A percentile compares a stretch with the other conserved stretches of the same genome.
Evolutionary conservation across 2,329 filamentous ascomycete species (phyloP).

Genomic region (Alternaria brassicae): DNA sequence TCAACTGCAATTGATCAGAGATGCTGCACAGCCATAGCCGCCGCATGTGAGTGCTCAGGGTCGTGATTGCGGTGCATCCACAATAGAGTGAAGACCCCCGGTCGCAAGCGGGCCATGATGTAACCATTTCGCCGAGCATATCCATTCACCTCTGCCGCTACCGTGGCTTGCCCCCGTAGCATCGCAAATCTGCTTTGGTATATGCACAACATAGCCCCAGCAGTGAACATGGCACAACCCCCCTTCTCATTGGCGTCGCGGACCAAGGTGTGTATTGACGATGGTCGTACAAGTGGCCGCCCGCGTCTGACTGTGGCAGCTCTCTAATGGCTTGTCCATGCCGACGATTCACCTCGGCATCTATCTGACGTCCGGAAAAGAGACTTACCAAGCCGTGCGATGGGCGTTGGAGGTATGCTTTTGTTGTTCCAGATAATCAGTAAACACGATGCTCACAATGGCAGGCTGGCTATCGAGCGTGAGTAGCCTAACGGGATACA

Average conservation of each 20-base stretch:
- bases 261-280: slow-evolving; percentile 42
- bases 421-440: slow-evolving; percentile 21
- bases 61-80: slow-evolving; percentile 13
- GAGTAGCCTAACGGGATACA: slow-evolving; percentile 31
- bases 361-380: slow-evolving; percentile 71
- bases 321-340: slow-evolving; percentile 69
- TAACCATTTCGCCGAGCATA: slow-evolving; percentile 37
- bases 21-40: slow-evolving; percentile 19
- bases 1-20: slow-evolving; percentile 20
- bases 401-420: slow-evolving; percentile 62
- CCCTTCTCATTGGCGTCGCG: slow-evolving; percentile 54
- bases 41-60: neutral
- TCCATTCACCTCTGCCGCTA: slow-evolving; percentile 27
- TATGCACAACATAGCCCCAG: slow-evolving; percentile 19
- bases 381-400: slow-evolving; percentile 65
- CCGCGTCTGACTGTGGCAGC: slow-evolving; percentile 37
- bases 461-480: slow-evolving; percentile 57
- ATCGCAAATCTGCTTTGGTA: slow-evolving; percentile 33
- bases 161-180: slow-evolving; percentile 31
- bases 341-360: slow-evolving; percentile 77
- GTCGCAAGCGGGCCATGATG: slow-evolving; percentile 33
- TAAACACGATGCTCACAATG: slow-evolving; percentile 26
- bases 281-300: slow-evolving; percentile 10
- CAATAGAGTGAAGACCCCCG: slow-evolving; percentile 6
- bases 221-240: slow-evolving; percentile 40